Conservation (phyloP, 768 basidiomycete species). For the Auricularia sp. region DNA sequence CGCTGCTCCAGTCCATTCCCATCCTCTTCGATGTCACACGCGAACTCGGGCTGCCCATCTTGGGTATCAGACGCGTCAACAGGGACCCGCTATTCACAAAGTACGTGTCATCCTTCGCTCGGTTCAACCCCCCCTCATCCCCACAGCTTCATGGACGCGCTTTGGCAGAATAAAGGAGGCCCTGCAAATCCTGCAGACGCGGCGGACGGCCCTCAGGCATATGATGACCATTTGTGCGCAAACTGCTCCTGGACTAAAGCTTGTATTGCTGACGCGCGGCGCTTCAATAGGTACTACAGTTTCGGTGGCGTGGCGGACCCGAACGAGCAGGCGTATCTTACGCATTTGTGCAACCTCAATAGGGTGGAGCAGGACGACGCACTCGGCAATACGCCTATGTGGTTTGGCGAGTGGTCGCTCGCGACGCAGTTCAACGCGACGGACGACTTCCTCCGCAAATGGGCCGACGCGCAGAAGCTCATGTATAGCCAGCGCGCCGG, state of each 20-base stretch:
- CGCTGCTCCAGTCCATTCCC: slow-evolving; percentile 27
- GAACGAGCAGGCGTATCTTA: slow-evolving; percentile 55
- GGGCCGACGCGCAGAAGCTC: slow-evolving; percentile 71
- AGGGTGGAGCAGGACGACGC: slow-evolving; percentile 42
- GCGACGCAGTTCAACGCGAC: slow-evolving; percentile 55
- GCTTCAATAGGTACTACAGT: background rate
- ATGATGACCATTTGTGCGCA: slow-evolving; percentile 62
- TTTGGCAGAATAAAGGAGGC: slow-evolving; percentile 57
- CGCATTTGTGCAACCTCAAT: slow-evolving; percentile 57
- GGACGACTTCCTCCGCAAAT: slow-evolving; percentile 49
- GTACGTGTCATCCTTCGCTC: slow-evolving; percentile 19
- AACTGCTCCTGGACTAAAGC: slow-evolving; percentile 38
- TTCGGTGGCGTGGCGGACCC: slow-evolving; percentile 59
- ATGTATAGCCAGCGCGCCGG: slow-evolving; percentile 50
- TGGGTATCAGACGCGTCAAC: slow-evolving; percentile 13
- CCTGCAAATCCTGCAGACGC: slow-evolving; percentile 65
- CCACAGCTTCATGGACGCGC: slow-evolving; percentile 68
- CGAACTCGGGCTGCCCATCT: slow-evolving; percentile 14
- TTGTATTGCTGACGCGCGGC: slow-evolving; percentile 16
- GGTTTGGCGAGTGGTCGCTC: slow-evolving; percentile 54
- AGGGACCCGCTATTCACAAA: slow-evolving; percentile 27
- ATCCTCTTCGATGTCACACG: slow-evolving; percentile 25
- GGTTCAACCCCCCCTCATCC: background rate
- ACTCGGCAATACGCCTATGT: slow-evolving; percentile 36
- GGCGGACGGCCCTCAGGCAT: slow-evolving; percentile 56